phyloP scores from a whole-genome alignment of 2,329 filamentous ascomycete species.

The Ophioceras dolichostomum region DNA sequence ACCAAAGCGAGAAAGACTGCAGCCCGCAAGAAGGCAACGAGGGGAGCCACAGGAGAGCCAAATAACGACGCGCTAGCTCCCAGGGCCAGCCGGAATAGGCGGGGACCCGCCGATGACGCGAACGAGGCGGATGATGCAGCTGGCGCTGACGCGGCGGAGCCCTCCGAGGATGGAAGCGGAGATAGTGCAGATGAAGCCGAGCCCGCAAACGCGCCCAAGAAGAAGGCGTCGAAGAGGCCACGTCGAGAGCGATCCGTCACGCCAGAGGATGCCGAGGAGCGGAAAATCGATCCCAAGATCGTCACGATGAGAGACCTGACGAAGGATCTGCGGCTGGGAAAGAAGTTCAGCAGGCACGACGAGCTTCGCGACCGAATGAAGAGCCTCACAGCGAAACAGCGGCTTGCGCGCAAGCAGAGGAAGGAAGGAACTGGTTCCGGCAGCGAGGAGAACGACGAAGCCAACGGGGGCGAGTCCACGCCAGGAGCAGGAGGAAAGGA shows the following conservation, averaged over 20 bases:
- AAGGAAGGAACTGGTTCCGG: no score
- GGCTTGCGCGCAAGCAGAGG: slow-evolving; percentile 21
- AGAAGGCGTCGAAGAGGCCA: slow-evolving; percentile 11
- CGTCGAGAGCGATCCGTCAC: slow-evolving; percentile 35
- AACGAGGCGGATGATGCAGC: no score
- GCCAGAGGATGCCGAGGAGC: slow-evolving; percentile 50
- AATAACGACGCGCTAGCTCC: no score
- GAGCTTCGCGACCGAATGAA: slow-evolving; percentile 58
- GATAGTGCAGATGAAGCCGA: slow-evolving; percentile 1
- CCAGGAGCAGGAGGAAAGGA: no score
- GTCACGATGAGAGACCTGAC: slow-evolving; percentile 65
- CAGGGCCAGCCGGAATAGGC: no score
- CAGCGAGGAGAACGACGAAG: slow-evolving; percentile 19
- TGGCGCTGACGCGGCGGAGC: no score
- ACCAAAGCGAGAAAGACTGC: no score
- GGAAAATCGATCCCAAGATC: slow-evolving; percentile 50
- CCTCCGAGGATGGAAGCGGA: no score
- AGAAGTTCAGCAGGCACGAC: slow-evolving; percentile 62
- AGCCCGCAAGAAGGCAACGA: no score
- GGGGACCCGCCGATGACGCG: no score
- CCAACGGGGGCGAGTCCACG: slow-evolving; percentile 5
- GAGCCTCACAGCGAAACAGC: slow-evolving; percentile 20
- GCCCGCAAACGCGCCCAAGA: slow-evolving; percentile 8
- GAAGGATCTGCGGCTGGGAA: slow-evolving; percentile 57
- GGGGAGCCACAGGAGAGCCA: no score